Base-by-base conservation (phyloP, 1,139 yeast species). In the Candida sanyaensis region DNA sequence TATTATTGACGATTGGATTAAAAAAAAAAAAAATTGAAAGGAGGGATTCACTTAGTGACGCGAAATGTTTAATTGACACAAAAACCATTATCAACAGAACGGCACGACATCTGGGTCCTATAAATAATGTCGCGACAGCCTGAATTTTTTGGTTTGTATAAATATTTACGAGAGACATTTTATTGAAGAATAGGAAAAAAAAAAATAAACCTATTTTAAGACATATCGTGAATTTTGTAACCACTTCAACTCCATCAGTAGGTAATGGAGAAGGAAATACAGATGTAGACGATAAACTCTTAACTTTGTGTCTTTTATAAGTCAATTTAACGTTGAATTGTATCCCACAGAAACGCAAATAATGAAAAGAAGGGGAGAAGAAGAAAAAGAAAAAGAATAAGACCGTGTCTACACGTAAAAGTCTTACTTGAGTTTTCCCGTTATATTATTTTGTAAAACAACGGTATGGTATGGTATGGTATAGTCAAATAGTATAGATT, bases 41-140 rank as follows among this genome's bases (percentile, higher is more conserved):
- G 29, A 36, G 39, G 39, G 39, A 23, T 26, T 6, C 39, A 36
- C 39, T 36, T 36, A 36, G 39, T 36, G 39, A 36, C 39, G 39
- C 39, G 39, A 36, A 36, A n/a, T 36, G 6, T 36, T 36, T 24
- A 12, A 7, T 36, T 17, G 2, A 17, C 24, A 36, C 39, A 36
- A 36, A 36, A 36, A 21, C 17, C 37, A 36, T n/a, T 24, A 8
- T n/a, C 36, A 21, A 32, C 23, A 32, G n/a, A 32, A 32, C 12
- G 3, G 34, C 34, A 32, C 34, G 34, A 32, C 34, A 32, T 32
- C 21, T 17, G 21, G 21, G 21, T 17, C 21, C 21, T 17, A 17
- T 32, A 26, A 2, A 6, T 6, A 8, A 26, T 26, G 28, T 26
- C 28, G 28, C 28, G 28, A 3, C 9, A 26, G 5, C 21, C 21